A percentile compares a stretch with the other conserved stretches of the same genome.
phyloP scores from a whole-genome alignment of 441 rosid genomes.

The Rhodomyrtus psidioides region DNA sequence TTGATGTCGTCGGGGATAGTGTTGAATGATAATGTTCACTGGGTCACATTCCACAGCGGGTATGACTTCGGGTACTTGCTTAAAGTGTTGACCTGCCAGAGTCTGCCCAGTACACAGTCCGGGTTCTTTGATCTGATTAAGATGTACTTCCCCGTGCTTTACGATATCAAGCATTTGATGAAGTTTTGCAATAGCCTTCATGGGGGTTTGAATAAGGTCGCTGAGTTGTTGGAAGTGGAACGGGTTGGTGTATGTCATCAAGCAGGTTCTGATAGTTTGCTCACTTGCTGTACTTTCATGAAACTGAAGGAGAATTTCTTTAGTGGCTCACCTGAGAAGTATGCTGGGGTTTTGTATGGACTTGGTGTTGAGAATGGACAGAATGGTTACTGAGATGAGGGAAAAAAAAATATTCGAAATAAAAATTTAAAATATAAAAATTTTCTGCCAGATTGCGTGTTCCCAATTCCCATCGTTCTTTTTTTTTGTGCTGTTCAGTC shows the following conservation, averaged over 20 bases:
- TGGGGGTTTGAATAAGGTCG: conserved; percentile 64
- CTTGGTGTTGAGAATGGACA: conserved; percentile 30
- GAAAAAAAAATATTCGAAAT: not conserved
- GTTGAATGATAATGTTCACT: conserved; percentile 42
- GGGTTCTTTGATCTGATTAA: conserved; percentile 41
- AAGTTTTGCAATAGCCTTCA: conserved; percentile 45
- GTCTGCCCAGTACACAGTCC: conserved; percentile 39
- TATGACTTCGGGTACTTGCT: conserved; percentile 60
- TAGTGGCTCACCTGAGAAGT: conserved; percentile 32
- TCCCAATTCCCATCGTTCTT: not conserved
- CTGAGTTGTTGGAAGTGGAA: conserved; percentile 41
- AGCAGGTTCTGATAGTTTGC: conserved; percentile 84
- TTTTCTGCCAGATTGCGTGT: not conserved
- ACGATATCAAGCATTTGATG: conserved; percentile 68
- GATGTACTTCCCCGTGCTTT: conserved; percentile 44
- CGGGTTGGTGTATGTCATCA: conserved; percentile 59
- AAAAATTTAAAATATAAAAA: not conserved
- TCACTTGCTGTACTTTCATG: conserved; percentile 51
- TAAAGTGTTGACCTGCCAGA: conserved; percentile 43
- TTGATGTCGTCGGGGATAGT: conserved; percentile 58
- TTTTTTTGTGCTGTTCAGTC: not conserved
- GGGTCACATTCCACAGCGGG: conserved; percentile 83
- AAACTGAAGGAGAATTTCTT: conserved; percentile 53
- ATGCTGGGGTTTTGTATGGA: conserved; percentile 65
- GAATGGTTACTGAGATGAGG: conserved; percentile 3